Evolutionary conservation across 2,329 filamentous ascomycete species (phyloP), one percentile per base, ranked within the genome.

Genomic region (Verticillium klebahnii): DNA sequence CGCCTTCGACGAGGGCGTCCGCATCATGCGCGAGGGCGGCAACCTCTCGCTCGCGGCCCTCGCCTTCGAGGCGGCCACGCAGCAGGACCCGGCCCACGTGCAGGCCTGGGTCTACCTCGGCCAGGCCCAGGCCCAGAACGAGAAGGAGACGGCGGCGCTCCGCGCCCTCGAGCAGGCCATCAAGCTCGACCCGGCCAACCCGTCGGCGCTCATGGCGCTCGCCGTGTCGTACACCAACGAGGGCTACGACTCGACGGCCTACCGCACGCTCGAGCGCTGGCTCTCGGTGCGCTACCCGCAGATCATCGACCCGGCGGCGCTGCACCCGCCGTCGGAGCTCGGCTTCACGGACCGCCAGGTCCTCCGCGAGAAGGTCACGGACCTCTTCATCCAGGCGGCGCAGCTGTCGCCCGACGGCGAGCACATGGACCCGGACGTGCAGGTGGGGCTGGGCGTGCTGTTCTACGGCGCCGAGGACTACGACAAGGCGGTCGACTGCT

Each of bases 401-500:
- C 93, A 97, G 70, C 85, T 97, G 57, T 95, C 92, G 34, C 95
- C 95, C 0, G 89, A 92, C 57, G 95, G 94, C 64, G 92, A 93
- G 71, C 92, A 95, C 71, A 98, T 99, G 91, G 96, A 99, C 71
- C 95, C 95, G 0, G 95, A 99, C 73, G 95, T 99, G 8, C 96
- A 99, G 77, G 95, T 99, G 62, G 95, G 95, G 1, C 84, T 99
- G 1, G 96, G 96, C 39, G 95, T 99, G 5, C 85, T 99, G 17
- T 98, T 99, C 80, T 99, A 99, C 77, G 95, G 94, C 59, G 93
- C 92, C 34, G 95, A 99, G 77, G 94, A 98, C 73, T 98, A 97
- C 79, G 92, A 95, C 73, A 99, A 99, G 80, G 95, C 95, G 0
- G 94, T 99, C 40, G 95, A 99, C 80, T 99, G 96, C 81, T 99